phyloP scores from a whole-genome alignment of 345 rosid genomes.

The Dimocarpus longan region DNA sequence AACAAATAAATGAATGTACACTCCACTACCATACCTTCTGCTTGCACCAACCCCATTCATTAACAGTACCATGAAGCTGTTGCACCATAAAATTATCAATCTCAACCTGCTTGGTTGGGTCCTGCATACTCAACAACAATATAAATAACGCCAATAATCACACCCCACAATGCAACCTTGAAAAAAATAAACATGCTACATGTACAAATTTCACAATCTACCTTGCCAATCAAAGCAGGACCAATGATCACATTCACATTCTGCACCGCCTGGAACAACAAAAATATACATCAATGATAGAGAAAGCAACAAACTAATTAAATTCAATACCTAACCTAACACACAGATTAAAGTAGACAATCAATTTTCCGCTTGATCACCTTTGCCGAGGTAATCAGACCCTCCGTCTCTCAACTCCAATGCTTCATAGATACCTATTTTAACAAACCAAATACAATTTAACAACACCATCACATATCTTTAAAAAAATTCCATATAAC shows the following conservation, averaged over 20 bases:
- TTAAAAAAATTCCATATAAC: too few relatives aligned
- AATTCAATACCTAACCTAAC: neutral
- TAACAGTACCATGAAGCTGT: conserved; percentile 69
- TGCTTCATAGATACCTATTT: conserved; percentile 65
- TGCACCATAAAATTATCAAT: conserved; percentile 68
- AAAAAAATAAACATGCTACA: neutral
- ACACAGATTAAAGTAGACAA: neutral
- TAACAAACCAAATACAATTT: neutral
- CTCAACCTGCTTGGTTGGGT: conserved; percentile 57
- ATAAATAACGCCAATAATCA: neutral
- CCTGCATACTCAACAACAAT: conserved; percentile 36
- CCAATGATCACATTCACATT: conserved; percentile 62
- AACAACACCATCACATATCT: neutral
- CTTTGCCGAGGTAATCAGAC: conserved; percentile 70
- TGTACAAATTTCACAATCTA: conserved; percentile 19
- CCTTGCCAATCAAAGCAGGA: conserved; percentile 75
- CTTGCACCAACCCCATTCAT: conserved; percentile 89
- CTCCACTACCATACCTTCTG: conserved; percentile 47
- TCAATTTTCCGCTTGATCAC: conserved; percentile 28
- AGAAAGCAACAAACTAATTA: neutral
- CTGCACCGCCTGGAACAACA: conserved; percentile 49
- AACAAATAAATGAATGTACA: neutral
- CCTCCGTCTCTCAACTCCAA: conserved; percentile 69
- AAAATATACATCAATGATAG: conserved; percentile 3
- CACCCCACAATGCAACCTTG: neutral